Conservation (phyloP, 192 early-diverging fungal genomes). For the Backusella sp. region DNA sequence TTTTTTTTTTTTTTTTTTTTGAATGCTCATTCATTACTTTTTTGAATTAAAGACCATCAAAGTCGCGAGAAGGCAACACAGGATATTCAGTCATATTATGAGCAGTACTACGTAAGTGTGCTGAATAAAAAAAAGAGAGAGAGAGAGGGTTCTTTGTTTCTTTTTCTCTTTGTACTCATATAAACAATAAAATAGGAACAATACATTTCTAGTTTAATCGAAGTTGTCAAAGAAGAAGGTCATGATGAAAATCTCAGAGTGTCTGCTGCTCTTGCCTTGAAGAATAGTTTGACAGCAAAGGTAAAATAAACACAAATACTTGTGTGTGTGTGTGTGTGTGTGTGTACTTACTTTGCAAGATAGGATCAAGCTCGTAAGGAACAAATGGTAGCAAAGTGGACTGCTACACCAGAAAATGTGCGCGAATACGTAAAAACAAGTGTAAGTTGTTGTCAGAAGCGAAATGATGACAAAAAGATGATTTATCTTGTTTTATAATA, state of each 20-base stretch:
- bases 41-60: constrained; percentile 51
- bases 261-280: constrained; percentile 88
- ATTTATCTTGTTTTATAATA: background rate
- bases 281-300: constrained; percentile 89
- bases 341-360: background rate
- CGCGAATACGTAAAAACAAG: constrained; percentile 67
- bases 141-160: background rate
- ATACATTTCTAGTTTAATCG: constrained; percentile 70
- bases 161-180: constrained; percentile 10
- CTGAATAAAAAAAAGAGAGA: background rate
- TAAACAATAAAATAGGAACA: constrained; percentile 62
- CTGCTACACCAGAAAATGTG: constrained; percentile 51
- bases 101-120: constrained; percentile 82
- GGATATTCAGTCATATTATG: constrained; percentile 70
- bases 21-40: constrained; percentile 10
- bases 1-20: background rate
- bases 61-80: constrained; percentile 82
- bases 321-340: background rate
- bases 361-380: constrained; percentile 53
- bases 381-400: constrained; percentile 66
- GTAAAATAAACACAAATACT: constrained; percentile 42
- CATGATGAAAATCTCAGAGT: constrained; percentile 60
- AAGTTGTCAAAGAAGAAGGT: constrained; percentile 68
- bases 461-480: background rate
- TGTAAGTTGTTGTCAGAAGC: background rate